Evolutionary conservation across 768 basidiomycete genomes (phyloP).

Genomic region (Psilocybe cyanescens): DNA sequence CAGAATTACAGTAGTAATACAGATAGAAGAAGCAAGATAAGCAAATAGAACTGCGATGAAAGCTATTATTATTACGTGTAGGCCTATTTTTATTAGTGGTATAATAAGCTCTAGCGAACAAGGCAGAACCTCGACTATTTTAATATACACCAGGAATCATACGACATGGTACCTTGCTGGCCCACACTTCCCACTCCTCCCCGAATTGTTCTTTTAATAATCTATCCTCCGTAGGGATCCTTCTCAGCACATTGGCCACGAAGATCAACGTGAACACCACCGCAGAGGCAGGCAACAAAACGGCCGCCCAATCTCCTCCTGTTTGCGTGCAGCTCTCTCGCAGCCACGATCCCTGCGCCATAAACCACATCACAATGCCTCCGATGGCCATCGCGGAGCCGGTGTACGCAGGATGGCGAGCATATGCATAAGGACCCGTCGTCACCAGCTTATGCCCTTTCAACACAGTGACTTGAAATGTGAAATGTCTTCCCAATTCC

Average conservation of each 20-base stretch:
- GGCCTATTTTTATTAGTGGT: neutral
- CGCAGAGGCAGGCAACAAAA: neutral
- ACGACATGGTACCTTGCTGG: slow-evolving; percentile 7
- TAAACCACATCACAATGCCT: slow-evolving; percentile 3
- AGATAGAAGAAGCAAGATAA: too few species aligned
- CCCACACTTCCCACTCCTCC: slow-evolving; percentile 14
- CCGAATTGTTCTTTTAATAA: slow-evolving; percentile 10
- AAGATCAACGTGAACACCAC: neutral
- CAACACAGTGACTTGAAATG: slow-evolving; percentile 38
- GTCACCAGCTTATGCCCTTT: slow-evolving; percentile 30
- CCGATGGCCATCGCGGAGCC: neutral
- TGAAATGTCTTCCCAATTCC: slow-evolving; percentile 40
- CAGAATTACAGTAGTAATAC: too few species aligned
- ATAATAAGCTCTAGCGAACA: neutral
- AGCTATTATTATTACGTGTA: neutral
- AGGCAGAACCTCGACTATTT: neutral
- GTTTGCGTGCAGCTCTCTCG: slow-evolving; percentile 4
- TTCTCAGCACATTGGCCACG: neutral
- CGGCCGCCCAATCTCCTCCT: neutral
- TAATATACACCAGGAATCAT: slow-evolving; percentile 15
- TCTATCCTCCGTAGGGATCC: slow-evolving; percentile 6
- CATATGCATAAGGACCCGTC: slow-evolving; percentile 32
- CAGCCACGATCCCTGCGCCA: slow-evolving; percentile 10
- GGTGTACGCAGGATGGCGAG: slow-evolving; percentile 38
- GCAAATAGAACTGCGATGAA: neutral